phyloP scores from a whole-genome alignment of 2,329 filamentous ascomycete species.

The Xylaria hypoxylon region DNA sequence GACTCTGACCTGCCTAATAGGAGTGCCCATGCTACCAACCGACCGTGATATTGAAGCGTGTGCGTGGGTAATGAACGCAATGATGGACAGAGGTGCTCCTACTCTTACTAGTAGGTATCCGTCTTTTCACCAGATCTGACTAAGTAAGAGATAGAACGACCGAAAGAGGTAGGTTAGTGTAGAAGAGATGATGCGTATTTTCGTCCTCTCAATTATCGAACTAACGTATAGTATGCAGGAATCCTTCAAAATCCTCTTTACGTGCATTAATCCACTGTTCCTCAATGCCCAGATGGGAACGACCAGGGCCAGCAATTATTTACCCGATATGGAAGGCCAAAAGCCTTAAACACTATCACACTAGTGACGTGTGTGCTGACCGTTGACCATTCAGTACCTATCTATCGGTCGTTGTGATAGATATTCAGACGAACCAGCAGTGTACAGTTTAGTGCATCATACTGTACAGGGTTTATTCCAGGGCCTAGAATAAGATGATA shows the following conservation, averaged over 20 bases:
- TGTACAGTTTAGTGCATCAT: conserved; percentile 2
- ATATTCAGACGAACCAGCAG: neutral
- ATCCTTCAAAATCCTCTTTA: conserved; percentile 30
- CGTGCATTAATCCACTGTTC: conserved; percentile 24
- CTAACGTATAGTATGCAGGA: conserved; percentile 15
- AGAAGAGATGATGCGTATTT: conserved; percentile 1
- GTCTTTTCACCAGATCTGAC: conserved; percentile 5
- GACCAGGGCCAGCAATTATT: conserved; percentile 13
- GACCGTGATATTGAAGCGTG: conserved; percentile 16
- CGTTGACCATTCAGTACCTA: neutral
- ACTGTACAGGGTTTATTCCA: conserved; percentile 8
- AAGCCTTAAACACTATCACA: neutral
- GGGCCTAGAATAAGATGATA: neutral
- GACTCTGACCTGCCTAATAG: conserved; percentile 39
- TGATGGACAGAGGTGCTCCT: conserved; percentile 14
- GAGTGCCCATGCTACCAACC: conserved; percentile 23
- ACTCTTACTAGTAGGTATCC: neutral
- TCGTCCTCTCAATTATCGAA: conserved; percentile 9
- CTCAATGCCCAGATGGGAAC: conserved; percentile 15
- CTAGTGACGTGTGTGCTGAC: conserved; percentile 2
- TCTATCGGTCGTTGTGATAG: conserved; percentile 5
- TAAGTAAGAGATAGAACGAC: conserved; percentile 13
- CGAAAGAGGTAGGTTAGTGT: too few species aligned
- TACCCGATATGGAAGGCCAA: conserved; percentile 23
- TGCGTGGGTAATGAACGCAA: conserved; percentile 12